phyloP scores from a whole-genome alignment of 2,329 filamentous ascomycete species.

The Microdochium trichocladiopsis region DNA sequence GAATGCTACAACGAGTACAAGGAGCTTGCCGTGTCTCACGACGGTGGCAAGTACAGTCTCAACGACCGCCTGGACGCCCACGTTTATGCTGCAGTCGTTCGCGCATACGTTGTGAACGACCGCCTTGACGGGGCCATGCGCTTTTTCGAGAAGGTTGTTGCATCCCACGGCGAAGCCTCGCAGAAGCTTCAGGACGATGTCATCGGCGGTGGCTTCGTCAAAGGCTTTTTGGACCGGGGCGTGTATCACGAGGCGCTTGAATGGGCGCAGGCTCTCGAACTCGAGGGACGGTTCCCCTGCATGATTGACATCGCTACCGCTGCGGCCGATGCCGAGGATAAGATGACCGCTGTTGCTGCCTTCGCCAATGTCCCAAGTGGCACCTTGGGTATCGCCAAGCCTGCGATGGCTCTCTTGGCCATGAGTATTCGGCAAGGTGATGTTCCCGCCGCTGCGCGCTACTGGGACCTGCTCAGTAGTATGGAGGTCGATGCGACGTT shows the following conservation, averaged over 20 bases:
- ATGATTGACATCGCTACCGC: slow-evolving; percentile 68
- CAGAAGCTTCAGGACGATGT: slow-evolving; percentile 64
- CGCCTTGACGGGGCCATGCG: slow-evolving; percentile 75
- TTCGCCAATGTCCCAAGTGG: slow-evolving; percentile 52
- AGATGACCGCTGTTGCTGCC: slow-evolving; percentile 58
- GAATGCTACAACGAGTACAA: slow-evolving; percentile 97
- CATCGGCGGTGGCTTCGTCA: slow-evolving; percentile 68
- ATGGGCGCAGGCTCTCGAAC: slow-evolving; percentile 61
- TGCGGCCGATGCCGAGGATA: slow-evolving; percentile 74
- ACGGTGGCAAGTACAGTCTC: slow-evolving; percentile 63
- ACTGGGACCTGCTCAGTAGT: slow-evolving; percentile 69
- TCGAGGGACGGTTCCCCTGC: slow-evolving; percentile 49
- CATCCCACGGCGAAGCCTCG: slow-evolving; percentile 50
- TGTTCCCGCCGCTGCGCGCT: slow-evolving; percentile 67
- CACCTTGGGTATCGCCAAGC: slow-evolving; percentile 40
- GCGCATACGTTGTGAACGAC: slow-evolving; percentile 77
- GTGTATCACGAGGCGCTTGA: slow-evolving; percentile 67
- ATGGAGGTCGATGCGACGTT: slow-evolving; percentile 55
- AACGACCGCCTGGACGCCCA: slow-evolving; percentile 70
- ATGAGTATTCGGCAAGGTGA: slow-evolving; percentile 80
- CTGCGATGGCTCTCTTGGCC: slow-evolving; percentile 76
- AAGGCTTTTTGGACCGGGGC: slow-evolving; percentile 65
- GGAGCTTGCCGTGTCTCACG: slow-evolving; percentile 75
- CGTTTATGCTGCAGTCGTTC: slow-evolving; percentile 87
- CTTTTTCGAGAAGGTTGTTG: slow-evolving; percentile 76